phyloP scores from a whole-genome alignment of 2,329 filamentous ascomycete genomes.

The Calonectria pseudoreteaudii region DNA sequence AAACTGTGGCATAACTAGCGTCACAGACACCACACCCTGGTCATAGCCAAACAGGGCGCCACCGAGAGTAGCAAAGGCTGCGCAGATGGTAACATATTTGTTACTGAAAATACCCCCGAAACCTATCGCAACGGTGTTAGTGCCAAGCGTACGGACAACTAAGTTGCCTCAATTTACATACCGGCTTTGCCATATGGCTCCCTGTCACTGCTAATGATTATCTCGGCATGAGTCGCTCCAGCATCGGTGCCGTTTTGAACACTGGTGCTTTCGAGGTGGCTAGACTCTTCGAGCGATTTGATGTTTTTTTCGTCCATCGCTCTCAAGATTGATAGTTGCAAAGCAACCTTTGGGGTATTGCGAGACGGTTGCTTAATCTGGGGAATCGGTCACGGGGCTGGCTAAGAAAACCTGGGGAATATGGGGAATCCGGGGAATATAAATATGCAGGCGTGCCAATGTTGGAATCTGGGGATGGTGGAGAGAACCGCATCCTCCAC shows the following conservation, averaged over 20 bases:
- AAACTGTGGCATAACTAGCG: slow-evolving; percentile 46
- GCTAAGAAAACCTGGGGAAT: slow-evolving; percentile 12
- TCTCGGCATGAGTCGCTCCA: neutral
- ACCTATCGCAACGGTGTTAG: neutral
- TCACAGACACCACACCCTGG: slow-evolving; percentile 53
- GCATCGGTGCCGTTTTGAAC: neutral
- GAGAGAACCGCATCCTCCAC: neutral
- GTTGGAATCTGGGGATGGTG: neutral
- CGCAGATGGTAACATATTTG: slow-evolving; percentile 23
- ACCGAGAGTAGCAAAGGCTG: slow-evolving; percentile 21
- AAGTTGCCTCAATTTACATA: neutral
- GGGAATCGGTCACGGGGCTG: neutral
- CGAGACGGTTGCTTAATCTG: neutral
- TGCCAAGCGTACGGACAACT: neutral
- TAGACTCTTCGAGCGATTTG: neutral
- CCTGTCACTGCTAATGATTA: slow-evolving; percentile 3
- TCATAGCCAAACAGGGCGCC: slow-evolving; percentile 29
- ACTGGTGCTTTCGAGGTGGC: slow-evolving; percentile 4
- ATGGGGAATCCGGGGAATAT: neutral
- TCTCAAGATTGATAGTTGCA: neutral
- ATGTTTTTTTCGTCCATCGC: slow-evolving; percentile 7
- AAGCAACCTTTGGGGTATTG: neutral
- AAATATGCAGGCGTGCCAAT: neutral
- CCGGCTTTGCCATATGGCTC: slow-evolving; percentile 21
- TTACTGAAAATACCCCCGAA: slow-evolving; percentile 21